Evolutionary conservation across 768 basidiomycete genomes (phyloP).

Genomic region (Cubamyces sp.): DNA sequence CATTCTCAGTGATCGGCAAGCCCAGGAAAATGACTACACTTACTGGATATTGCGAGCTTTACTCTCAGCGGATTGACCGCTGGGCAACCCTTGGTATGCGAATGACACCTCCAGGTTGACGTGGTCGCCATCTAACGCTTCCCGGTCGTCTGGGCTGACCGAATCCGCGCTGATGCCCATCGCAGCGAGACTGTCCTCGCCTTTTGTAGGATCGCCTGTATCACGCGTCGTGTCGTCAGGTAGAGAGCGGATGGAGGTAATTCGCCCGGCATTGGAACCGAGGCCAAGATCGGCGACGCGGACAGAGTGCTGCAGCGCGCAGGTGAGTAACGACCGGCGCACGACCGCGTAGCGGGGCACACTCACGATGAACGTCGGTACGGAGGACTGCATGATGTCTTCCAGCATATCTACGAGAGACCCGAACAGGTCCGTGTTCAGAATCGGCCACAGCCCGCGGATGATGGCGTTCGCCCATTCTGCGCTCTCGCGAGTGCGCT

Average conservation of each 20-base stretch:
- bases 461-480: constrained; percentile 75
- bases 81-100: constrained; percentile 63
- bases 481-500: constrained; percentile 41
- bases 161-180: constrained; percentile 17
- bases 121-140: constrained; percentile 48
- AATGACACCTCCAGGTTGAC: constrained; percentile 75
- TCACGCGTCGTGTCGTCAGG: constrained; percentile 43
- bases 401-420: constrained; percentile 65
- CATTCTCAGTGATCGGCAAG: neutral
- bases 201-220: constrained; percentile 38
- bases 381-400: constrained; percentile 57
- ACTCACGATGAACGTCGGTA: constrained; percentile 43
- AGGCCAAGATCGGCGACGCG: constrained; percentile 74
- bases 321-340: constrained; percentile 28
- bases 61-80: constrained; percentile 38
- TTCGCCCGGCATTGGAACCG: constrained; percentile 68
- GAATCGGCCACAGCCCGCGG: constrained; percentile 68
- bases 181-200: constrained; percentile 7
- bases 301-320: constrained; percentile 49
- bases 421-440: constrained; percentile 69
- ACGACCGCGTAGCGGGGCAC: neutral
- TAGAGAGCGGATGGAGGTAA: constrained; percentile 67
- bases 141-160: constrained; percentile 25
- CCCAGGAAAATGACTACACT: neutral
- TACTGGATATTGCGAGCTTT: constrained; percentile 58